Percentiles rank a stretch among this genome's conserved stretches.
These are phyloP conservation scores for Fusarium nelsonii DNA, from an alignment of 2,329 filamentous ascomycete species.

Conservation along the genomic window DNA sequence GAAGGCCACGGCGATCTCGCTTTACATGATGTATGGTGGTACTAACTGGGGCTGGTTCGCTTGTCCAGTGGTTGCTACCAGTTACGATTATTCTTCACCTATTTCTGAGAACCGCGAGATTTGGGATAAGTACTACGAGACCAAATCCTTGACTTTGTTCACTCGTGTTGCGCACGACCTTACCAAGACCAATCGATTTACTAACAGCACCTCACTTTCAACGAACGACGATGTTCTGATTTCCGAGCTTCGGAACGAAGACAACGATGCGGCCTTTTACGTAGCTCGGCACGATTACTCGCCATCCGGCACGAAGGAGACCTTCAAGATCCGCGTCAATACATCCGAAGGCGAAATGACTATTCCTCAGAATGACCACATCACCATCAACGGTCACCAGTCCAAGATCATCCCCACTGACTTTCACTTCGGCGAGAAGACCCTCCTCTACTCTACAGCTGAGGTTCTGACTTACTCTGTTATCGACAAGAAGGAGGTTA, in stretches of 20 bases:
- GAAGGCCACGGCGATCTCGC: slow-evolving; percentile 68
- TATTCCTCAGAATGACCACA: slow-evolving; percentile 63
- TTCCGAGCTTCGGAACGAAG: slow-evolving; percentile 69
- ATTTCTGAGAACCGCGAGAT: slow-evolving; percentile 70
- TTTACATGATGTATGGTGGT: slow-evolving; percentile 75
- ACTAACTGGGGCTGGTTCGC: slow-evolving; percentile 73
- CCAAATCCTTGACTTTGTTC: slow-evolving; percentile 71
- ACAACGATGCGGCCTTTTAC: slow-evolving; percentile 70
- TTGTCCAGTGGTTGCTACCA: slow-evolving; percentile 68
- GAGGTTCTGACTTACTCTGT: slow-evolving; percentile 66
- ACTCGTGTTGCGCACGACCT: slow-evolving; percentile 64
- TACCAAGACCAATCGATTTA: slow-evolving; percentile 64
- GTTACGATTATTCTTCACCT: slow-evolving; percentile 73
- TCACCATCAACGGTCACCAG: slow-evolving; percentile 70
- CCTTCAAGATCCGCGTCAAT: slow-evolving; percentile 66
- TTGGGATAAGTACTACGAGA: slow-evolving; percentile 72
- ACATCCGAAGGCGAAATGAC: slow-evolving; percentile 68
- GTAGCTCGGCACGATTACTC: slow-evolving; percentile 68
- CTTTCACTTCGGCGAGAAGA: slow-evolving; percentile 65
- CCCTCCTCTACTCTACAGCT: slow-evolving; percentile 66
- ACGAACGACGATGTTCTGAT: slow-evolving; percentile 65
- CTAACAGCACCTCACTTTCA: slow-evolving; percentile 49
- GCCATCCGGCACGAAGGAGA: slow-evolving; percentile 62
- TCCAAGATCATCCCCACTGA: slow-evolving; percentile 73
- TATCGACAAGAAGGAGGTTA: slow-evolving; percentile 60